Evolutionary conservation across 805 yeast genomes (phyloP).

Genomic region (Hanseniaspora osmophila): DNA sequence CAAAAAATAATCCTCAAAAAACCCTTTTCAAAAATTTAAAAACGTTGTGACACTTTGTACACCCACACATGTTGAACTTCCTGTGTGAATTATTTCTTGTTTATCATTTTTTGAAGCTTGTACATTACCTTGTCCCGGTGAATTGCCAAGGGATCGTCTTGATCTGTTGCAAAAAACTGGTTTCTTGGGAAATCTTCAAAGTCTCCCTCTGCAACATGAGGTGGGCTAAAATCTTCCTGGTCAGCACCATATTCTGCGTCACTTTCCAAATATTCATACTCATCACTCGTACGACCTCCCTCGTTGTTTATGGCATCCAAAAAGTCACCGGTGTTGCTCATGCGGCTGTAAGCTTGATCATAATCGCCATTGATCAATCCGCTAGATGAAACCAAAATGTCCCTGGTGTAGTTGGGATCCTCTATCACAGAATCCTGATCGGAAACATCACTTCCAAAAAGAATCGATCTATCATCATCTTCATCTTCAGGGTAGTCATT

Average conservation of each 20-base stretch:
- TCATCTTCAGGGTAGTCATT: conserved; percentile 95
- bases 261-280: conserved; percentile 9
- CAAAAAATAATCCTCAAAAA: background rate
- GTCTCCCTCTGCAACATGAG: conserved; percentile 20
- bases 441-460: conserved; percentile 18
- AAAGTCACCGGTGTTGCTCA: conserved; percentile 1
- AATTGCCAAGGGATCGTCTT: conserved; percentile 44
- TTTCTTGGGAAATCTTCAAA: conserved; percentile 25
- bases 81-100: conserved; percentile 16
- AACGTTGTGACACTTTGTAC: too few species aligned
- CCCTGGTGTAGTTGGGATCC: background rate
- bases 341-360: conserved; percentile 3
- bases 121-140: conserved; percentile 54
- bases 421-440: conserved; percentile 24
- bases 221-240: conserved; percentile 9
- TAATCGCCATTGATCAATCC: conserved; percentile 5
- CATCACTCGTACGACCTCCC: too few species aligned
- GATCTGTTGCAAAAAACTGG: conserved; percentile 41
- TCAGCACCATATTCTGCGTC: conserved; percentile 23
- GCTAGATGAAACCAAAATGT: background rate
- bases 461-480: conserved; percentile 38
- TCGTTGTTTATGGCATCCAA: conserved; percentile 2
- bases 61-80: background rate
- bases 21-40: background rate
- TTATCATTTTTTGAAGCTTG: conserved; percentile 39